Percentiles rank a stretch among this genome's conserved stretches.
These are phyloP conservation scores for Skeletonema menzelii DNA, from an alignment of 108 stramenopile genomes.

Conservation along the genomic window DNA sequence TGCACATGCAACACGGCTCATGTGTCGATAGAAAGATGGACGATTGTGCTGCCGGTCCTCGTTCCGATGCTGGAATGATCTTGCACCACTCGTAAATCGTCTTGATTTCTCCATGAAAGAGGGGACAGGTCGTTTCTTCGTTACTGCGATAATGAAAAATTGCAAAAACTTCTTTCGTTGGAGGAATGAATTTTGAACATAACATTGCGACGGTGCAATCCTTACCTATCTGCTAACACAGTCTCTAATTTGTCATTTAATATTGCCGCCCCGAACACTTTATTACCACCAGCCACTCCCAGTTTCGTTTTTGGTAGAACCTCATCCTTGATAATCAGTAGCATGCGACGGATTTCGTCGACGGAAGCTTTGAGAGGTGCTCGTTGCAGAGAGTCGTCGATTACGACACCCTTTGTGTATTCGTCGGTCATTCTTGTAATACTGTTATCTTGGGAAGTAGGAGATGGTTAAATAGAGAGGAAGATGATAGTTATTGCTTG, in stretches of 20 bases:
- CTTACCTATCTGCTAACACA: constrained; percentile 17
- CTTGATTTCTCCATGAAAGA: constrained; percentile 61
- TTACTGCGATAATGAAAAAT: too few species aligned
- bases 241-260: constrained; percentile 11
- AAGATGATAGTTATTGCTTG: too few species aligned
- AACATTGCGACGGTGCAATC: too few species aligned
- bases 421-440: too few species aligned
- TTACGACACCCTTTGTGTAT: constrained; percentile 18
- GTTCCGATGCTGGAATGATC: constrained; percentile 31
- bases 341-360: constrained; percentile 40
- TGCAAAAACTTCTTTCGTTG: too few species aligned
- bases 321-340: constrained; percentile 49
- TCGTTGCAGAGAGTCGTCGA: constrained; percentile 31
- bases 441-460: too few species aligned
- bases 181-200: too few species aligned
- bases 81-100: constrained; percentile 50
- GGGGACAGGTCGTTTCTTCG: constrained; percentile 44
- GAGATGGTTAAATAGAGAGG: too few species aligned
- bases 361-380: constrained; percentile 38
- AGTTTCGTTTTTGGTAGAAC: constrained; percentile 44
- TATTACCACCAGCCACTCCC: constrained; percentile 26
- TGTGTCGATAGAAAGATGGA: constrained; percentile 54
- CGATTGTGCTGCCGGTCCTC: constrained; percentile 46
- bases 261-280: constrained; percentile 49
- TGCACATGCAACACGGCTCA: constrained; percentile 71